Base-by-base conservation (phyloP, 805 yeast genomes). In the Yamadazyma ubonensis region DNA sequence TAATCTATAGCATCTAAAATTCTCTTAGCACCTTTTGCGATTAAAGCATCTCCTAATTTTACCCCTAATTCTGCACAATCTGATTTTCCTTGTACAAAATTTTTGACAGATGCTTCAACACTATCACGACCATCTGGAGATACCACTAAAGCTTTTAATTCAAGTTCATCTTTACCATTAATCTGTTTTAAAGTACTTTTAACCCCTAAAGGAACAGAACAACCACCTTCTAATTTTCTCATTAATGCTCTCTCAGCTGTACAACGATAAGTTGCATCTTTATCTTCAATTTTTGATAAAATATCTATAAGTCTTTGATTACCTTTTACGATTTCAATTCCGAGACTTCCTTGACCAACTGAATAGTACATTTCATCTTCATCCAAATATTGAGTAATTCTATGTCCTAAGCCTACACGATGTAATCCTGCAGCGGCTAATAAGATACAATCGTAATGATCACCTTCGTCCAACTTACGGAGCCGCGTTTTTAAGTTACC, bases 341-440 rank as follows among this genome's bases (percentile, higher is more conserved):
- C 99, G 32, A 93, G 65, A 0, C 98, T 98, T 48, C 99, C 99
- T 67, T 93, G 99, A n/a, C 99, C 99, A 33, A 93, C 96, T 1
- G 99, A 96, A 58, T 91, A 86, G 58, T 81, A 84, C 96, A 91
- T 86, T 40, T 83, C 86, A 23, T 86, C 84, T 4, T 80, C 73
- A 41, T 82, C 78, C 46, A 93, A 71, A 48, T 71, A 74, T 46
- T 76, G 71, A 5, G 96, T 81, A 56, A 93, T 88, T 59, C 97
- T 72, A 50, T 78, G 60, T n/a, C 76, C 79, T 38, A 90, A 65
- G 9, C 81, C 85, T 30, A 84, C 65, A 50, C 99, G 77, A 16
- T 77, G 67, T 43, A 93, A 72, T 2, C 99, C 99, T 1, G 99
- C 98, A 7, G 93, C 83, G 0, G 99, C 99, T 41, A 93, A 71